Percentiles rank a stretch among this genome's conserved stretches.
These are phyloP conservation scores for Haberlea rhodopensis DNA, from an alignment of 257 asterid genomes.

Conservation along the genomic window DNA sequence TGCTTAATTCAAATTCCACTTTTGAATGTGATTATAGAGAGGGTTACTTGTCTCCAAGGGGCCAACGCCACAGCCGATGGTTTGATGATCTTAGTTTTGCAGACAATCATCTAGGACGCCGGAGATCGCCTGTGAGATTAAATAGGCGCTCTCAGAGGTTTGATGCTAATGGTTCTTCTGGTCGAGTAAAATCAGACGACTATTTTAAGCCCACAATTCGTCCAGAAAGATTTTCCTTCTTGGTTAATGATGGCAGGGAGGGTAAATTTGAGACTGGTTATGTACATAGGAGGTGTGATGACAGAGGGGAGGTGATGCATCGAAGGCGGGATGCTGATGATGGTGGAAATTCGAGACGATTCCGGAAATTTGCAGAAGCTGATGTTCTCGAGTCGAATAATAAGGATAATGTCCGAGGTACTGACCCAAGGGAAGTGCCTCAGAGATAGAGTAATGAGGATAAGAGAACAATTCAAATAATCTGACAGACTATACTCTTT, in stretches of 20 bases:
- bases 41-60: no score
- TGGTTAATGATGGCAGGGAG: constrained; percentile 31
- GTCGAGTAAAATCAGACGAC: constrained; percentile 48
- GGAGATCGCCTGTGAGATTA: constrained; percentile 54
- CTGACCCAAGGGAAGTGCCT: constrained; percentile 36
- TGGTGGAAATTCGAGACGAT: constrained; percentile 31
- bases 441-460: constrained; percentile 35
- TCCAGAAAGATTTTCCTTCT: constrained; percentile 38
- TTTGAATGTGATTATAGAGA: no score
- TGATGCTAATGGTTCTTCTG: constrained; percentile 38
- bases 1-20: no score
- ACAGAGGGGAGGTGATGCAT: constrained; percentile 36
- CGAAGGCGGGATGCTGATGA: constrained; percentile 27
- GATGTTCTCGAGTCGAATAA: constrained; percentile 33
- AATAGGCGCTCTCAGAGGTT: constrained; percentile 44
- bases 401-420: constrained; percentile 31
- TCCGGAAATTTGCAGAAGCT: constrained; percentile 27
- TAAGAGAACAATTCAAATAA: constrained; percentile 28
- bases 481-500: constrained; percentile 23
- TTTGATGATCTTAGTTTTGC: no score
- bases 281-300: constrained; percentile 46
- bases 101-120: constrained; percentile 39
- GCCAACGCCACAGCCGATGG: no score
- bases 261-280: constrained; percentile 32
- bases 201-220: constrained; percentile 37